Base-by-base conservation (phyloP, 306 rosid genomes). In the Malus asiatica region DNA sequence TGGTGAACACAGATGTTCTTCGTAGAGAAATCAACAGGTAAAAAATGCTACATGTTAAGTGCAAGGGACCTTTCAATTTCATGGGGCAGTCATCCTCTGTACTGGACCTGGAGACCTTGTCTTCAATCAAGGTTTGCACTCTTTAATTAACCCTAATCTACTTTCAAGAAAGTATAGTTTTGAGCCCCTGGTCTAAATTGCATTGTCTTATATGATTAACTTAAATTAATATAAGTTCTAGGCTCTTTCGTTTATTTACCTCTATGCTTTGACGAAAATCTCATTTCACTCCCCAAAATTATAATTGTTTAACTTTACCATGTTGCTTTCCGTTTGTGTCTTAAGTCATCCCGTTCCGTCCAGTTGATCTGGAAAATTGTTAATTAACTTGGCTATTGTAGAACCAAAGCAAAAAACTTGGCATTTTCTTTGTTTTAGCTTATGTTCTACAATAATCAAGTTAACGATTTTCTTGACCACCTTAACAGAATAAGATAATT, bases 81-180 rank as follows among this genome's bases (percentile, higher is more conserved):
- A 66, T 89, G 89, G 89, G 85, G 89, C 52, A 76, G 81, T 85
- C 68, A 74, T 68, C 86, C 88, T 66, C 79, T 89, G 0, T 90
- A 87, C 46, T 92, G 97, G 97, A 80, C 87, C 23, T 93, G 97
- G 94, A 90, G 84, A 73, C 88, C 88, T 35, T 33, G 70, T 66
- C 71, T 65, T 42, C 83, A 86, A 63, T 89, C 93, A 77, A 84
- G 93, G 93, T 60, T 66, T 35, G 27, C 2, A 9, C 6, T 10
- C 44, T 30, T 4, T 64, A 8, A 7, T 30, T 19, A 16, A 63
- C 3, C 68, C 68, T 63, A 29, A 63, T 30, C 12, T 8, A 30
- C 20, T 63, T 63, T 30, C 40, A 63, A 10, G 1, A 7, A 29
- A 2, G 2, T 2, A 57, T 1, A 59, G 4, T 12, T 60, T 25